Conservation (phyloP, 805 yeast genomes). For the Candida tallmaniae region DNA sequence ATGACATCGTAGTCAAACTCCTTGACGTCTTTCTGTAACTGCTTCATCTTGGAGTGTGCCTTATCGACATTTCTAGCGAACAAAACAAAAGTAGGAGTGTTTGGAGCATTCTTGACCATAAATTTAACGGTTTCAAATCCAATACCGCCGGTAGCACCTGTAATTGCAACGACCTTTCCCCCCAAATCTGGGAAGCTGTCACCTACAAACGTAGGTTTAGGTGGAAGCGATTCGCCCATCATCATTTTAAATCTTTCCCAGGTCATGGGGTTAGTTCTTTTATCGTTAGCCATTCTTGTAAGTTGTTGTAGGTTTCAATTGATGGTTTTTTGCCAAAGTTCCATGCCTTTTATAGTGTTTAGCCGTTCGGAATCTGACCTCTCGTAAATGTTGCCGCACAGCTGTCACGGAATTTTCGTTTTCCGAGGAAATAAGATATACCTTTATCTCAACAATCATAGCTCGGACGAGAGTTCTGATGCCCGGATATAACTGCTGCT, state of each 20-base stretch:
- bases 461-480: no score
- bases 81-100: slow-evolving; percentile 30
- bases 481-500: no score
- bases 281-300: no score
- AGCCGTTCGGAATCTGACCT: no score
- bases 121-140: slow-evolving; percentile 23
- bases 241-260: background rate
- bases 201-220: slow-evolving; percentile 9
- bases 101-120: slow-evolving; percentile 22
- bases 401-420: no score
- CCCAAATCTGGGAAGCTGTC: slow-evolving; percentile 25
- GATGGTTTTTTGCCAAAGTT: no score
- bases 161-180: slow-evolving; percentile 34
- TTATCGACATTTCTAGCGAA: slow-evolving; percentile 32
- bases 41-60: slow-evolving; percentile 22
- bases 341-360: no score
- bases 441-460: no score
- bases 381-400: no score
- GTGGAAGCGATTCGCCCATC: background rate
- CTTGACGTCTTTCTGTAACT: slow-evolving; percentile 18
- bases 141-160: slow-evolving; percentile 39
- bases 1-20: slow-evolving; percentile 13
- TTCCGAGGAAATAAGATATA: no score
- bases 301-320: no score
- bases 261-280: no score